Conservation (phyloP, 2,329 filamentous ascomycete genomes). For the Claviceps arundinis region DNA sequence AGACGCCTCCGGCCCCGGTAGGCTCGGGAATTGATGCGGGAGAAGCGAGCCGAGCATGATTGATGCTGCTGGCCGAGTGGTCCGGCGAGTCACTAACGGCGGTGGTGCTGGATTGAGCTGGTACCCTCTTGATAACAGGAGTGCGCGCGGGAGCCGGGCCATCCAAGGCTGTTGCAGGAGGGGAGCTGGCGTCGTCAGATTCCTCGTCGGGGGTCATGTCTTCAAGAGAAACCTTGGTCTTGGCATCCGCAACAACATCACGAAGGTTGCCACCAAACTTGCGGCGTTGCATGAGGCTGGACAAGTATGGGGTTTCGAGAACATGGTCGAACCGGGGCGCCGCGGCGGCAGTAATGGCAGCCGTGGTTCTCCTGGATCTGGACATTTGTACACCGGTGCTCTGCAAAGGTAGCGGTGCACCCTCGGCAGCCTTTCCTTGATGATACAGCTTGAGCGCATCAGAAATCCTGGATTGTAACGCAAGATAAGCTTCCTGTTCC, state of each 20-base stretch:
- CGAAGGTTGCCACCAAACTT: constrained; percentile 48
- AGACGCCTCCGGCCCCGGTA: constrained; percentile 8
- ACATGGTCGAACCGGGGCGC: constrained; percentile 33
- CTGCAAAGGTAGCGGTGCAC: constrained; percentile 30
- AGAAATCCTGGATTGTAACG: constrained; percentile 39
- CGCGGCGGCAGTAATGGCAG: not conserved
- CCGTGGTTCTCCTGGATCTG: not conserved
- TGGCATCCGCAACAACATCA: constrained; percentile 45
- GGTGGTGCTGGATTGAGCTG: constrained; percentile 38
- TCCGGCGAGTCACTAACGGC: constrained; percentile 27
- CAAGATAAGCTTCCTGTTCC: constrained; percentile 37
- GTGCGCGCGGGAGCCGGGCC: constrained; percentile 16
- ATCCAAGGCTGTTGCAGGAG: constrained; percentile 8
- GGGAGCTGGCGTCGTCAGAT: constrained; percentile 24
- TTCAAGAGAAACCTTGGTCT: constrained; percentile 37
- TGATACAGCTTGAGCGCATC: constrained; percentile 39
- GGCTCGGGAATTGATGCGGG: constrained; percentile 24
- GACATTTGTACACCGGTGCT: constrained; percentile 9
- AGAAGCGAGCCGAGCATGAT: constrained; percentile 26
- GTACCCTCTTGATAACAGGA: constrained; percentile 42
- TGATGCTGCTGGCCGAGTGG: constrained; percentile 46
- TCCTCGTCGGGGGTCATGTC: constrained; percentile 42
- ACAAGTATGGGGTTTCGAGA: constrained; percentile 51
- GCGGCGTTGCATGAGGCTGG: constrained; percentile 47
- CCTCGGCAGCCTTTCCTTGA: constrained; percentile 36